A percentile compares a stretch with the other conserved stretches of the same genome.
phyloP scores from a whole-genome alignment of 1,284 basidiomycete genomes.

The Irpex sp. region DNA sequence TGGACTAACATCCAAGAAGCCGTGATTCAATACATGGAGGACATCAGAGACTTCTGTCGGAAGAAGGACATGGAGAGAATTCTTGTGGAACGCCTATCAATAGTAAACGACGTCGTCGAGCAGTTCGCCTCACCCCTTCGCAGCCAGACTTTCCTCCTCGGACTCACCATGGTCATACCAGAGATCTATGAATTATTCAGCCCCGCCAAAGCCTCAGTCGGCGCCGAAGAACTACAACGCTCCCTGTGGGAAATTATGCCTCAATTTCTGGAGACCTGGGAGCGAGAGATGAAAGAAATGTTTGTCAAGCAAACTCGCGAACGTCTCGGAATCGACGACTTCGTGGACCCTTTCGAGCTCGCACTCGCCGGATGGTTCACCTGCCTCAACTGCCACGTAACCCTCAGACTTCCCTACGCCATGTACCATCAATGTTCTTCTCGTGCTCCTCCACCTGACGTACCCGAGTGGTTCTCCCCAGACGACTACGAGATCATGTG shows the following conservation, averaged over 20 bases:
- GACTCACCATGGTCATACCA: not conserved
- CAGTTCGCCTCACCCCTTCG: not conserved
- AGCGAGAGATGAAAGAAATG: not conserved
- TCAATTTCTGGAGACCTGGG: not conserved
- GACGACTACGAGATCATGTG: not conserved
- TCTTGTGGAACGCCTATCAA: not conserved
- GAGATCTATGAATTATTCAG: not conserved
- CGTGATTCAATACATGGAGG: not conserved
- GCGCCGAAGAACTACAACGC: not conserved
- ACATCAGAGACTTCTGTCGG: not conserved
- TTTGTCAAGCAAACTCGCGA: not conserved
- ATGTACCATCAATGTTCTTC: not conserved
- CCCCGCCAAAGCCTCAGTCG: not conserved
- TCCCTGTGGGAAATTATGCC: not conserved
- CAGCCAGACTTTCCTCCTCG: not conserved
- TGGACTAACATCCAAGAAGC: slow-evolving; percentile 1
- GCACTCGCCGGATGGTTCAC: not conserved
- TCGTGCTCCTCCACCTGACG: not conserved
- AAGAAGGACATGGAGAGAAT: not conserved
- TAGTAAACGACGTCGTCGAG: not conserved
- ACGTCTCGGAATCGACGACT: not conserved
- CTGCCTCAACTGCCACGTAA: not conserved
- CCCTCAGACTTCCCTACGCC: not conserved
- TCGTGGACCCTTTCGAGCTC: not conserved
- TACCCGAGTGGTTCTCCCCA: not conserved